Percentiles rank a stretch among this genome's conserved stretches.
These are phyloP conservation scores for Cladobotryum protrusum DNA, from an alignment of 2,329 filamentous ascomycete species.

Conservation along the genomic window DNA sequence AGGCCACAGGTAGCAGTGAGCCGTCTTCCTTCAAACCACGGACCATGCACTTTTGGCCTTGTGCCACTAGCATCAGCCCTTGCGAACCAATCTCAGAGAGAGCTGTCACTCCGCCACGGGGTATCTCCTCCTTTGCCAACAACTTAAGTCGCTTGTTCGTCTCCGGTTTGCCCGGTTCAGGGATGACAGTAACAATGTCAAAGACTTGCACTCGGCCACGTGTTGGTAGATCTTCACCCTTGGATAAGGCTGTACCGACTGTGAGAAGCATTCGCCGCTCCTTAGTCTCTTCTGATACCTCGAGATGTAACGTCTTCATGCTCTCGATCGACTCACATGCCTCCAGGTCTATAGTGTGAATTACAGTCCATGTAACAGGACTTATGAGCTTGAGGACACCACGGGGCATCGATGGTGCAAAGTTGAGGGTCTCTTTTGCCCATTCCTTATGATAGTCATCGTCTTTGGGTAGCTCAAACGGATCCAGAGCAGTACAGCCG, in stretches of 20 bases:
- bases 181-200: constrained; percentile 86
- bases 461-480: constrained; percentile 80
- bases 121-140: constrained; percentile 81
- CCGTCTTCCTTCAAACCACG: constrained; percentile 93
- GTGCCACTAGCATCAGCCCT: constrained; percentile 81
- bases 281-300: constrained; percentile 85
- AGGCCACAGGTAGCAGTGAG: constrained; percentile 85
- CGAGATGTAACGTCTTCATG: constrained; percentile 76
- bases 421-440: constrained; percentile 60
- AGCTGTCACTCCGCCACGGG: constrained; percentile 84
- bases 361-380: constrained; percentile 67
- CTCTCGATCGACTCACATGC: constrained; percentile 71
- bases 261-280: constrained; percentile 76
- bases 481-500: constrained; percentile 59
- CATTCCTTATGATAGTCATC: constrained; percentile 79
- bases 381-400: constrained; percentile 74
- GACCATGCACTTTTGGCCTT: constrained; percentile 97
- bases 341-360: constrained; percentile 70
- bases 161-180: constrained; percentile 77
- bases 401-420: constrained; percentile 63
- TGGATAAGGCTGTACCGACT: constrained; percentile 78
- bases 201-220: constrained; percentile 84
- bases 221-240: constrained; percentile 84
- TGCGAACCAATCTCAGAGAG: constrained; percentile 79
- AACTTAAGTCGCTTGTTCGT: constrained; percentile 81